Evolutionary conservation across 176 grass and related monocot genomes (phyloP).

Genomic region (Avena sativa): DNA sequence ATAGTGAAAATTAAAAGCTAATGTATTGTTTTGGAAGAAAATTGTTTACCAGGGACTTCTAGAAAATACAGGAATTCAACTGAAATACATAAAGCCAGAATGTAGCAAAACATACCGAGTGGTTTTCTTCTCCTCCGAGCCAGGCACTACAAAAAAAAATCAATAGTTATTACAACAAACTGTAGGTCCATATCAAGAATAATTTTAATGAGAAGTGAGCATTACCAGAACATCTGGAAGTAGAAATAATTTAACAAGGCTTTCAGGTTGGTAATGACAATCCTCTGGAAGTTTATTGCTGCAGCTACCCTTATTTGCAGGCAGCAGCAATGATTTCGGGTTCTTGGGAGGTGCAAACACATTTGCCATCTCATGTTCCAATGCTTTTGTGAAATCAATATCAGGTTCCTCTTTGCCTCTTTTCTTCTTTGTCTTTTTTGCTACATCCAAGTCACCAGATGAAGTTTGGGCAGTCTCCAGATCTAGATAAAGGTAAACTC

Average conservation of each 20-base stretch:
- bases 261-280: conserved; percentile 88
- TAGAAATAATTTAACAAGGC: conserved; percentile 93
- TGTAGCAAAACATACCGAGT: conserved; percentile 55
- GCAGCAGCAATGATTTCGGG: conserved; percentile 65
- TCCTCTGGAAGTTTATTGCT: conserved; percentile 92
- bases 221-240: conserved; percentile 86
- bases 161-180: conserved; percentile 41
- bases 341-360: conserved; percentile 82
- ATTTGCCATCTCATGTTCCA: conserved; percentile 67
- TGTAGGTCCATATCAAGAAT: conserved; percentile 28
- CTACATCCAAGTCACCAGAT: conserved; percentile 56
- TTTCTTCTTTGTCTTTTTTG: conserved; percentile 66
- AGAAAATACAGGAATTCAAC: conserved; percentile 3
- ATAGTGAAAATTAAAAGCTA: background rate
- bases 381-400: conserved; percentile 79
- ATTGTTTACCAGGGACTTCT: conserved; percentile 6
- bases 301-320: conserved; percentile 58
- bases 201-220: conserved; percentile 26
- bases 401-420: conserved; percentile 59
- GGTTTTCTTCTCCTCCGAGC: conserved; percentile 64
- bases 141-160: conserved; percentile 66
- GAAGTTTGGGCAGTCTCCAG: conserved; percentile 49
- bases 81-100: conserved; percentile 31
- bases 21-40: background rate
- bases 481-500: conserved; percentile 43